Percentiles rank a stretch among this genome's conserved stretches.
phyloP scores from a whole-genome alignment of 352 stramenopile genomes.

The Phytophthora idaei region DNA sequence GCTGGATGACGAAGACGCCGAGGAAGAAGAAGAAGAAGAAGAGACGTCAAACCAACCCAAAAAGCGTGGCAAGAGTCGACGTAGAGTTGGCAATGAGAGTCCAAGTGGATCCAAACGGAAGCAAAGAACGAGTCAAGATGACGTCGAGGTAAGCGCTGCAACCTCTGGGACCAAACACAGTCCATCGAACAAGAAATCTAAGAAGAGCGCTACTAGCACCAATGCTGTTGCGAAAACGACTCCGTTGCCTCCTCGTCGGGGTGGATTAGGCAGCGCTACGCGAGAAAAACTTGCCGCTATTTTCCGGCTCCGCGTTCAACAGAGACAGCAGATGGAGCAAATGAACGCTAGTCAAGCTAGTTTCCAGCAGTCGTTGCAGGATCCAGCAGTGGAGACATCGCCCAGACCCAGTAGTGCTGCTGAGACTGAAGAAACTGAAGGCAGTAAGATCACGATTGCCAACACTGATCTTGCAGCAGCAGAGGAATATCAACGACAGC shows the following conservation, averaged over 20 bases:
- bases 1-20: constrained; percentile 10
- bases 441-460: constrained; percentile 9
- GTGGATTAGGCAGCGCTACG: constrained; percentile 33
- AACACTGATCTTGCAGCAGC: constrained; percentile 27
- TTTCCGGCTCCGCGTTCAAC: constrained; percentile 64
- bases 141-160: not conserved
- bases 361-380: constrained; percentile 39
- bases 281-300: constrained; percentile 65
- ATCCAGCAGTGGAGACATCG: constrained; percentile 20
- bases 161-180: constrained; percentile 1
- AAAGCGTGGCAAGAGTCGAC: constrained; percentile 14
- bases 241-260: constrained; percentile 12
- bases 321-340: constrained; percentile 47
- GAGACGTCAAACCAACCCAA: constrained; percentile 8
- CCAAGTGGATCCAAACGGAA: constrained; percentile 27
- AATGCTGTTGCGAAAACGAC: constrained; percentile 13
- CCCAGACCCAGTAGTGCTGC: not conserved
- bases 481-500: constrained; percentile 59
- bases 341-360: constrained; percentile 20
- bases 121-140: constrained; percentile 9
- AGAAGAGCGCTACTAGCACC: constrained; percentile 5
- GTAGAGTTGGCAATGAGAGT: constrained; percentile 8
- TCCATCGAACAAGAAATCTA: constrained; percentile 23
- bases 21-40: constrained; percentile 20
- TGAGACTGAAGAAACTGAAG: constrained; percentile 10